Conservation (phyloP, 2,329 filamentous ascomycete genomes). For the Aspergillus quadrilineatus region DNA sequence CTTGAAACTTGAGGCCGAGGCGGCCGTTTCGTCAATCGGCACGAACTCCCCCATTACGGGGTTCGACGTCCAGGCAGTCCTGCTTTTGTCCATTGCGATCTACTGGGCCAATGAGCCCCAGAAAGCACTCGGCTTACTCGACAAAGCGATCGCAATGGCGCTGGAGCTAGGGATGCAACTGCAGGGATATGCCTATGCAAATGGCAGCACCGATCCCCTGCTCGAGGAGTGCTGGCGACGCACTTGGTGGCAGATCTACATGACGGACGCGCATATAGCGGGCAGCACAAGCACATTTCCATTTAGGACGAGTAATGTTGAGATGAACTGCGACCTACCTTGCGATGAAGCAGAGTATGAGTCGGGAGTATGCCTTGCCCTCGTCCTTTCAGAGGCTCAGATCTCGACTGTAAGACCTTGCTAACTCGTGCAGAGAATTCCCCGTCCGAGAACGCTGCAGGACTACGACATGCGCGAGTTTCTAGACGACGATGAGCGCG, state of each 20-base stretch:
- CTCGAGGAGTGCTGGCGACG: slow-evolving; percentile 47
- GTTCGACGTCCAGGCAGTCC: slow-evolving; percentile 22
- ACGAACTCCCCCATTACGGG: neutral
- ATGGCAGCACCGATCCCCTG: slow-evolving; percentile 7
- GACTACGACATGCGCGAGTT: slow-evolving; percentile 35
- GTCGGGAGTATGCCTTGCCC: slow-evolving; percentile 18
- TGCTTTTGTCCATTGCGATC: slow-evolving; percentile 23
- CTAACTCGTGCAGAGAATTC: slow-evolving; percentile 23
- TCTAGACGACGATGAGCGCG: slow-evolving; percentile 16
- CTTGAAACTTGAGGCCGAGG: slow-evolving; percentile 1
- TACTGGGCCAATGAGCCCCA: slow-evolving; percentile 21
- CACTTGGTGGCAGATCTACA: slow-evolving; percentile 50
- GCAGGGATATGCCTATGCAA: neutral
- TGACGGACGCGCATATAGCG: slow-evolving; percentile 77
- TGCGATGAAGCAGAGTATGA: slow-evolving; percentile 30
- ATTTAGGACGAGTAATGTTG: slow-evolving; percentile 22
- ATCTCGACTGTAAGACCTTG: neutral
- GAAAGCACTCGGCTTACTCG: slow-evolving; percentile 10
- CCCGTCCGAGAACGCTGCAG: slow-evolving; percentile 25
- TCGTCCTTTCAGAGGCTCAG: neutral
- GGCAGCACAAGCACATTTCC: slow-evolving; percentile 47
- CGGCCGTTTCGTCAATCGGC: neutral
- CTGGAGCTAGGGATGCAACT: slow-evolving; percentile 9
- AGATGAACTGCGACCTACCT: slow-evolving; percentile 26
- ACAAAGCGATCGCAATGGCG: slow-evolving; percentile 13